Evolutionary conservation across 2,329 filamentous ascomycete genomes (phyloP), one percentile per base, ranked within the genome.

Genomic region (Colletotrichum magnum): DNA sequence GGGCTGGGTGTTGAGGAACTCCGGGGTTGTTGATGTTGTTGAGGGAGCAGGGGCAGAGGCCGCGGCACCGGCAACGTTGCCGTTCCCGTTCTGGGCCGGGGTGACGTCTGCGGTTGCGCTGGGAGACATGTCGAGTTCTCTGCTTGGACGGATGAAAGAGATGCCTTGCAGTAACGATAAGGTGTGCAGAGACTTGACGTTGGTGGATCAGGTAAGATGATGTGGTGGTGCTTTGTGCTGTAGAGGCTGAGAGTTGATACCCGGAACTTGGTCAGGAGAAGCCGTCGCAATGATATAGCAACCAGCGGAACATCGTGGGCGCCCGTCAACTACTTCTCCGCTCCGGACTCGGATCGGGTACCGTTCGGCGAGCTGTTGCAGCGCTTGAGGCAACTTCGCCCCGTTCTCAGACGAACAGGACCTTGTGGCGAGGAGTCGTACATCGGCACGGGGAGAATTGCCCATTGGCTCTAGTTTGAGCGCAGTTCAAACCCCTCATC

Each of bases 1-100:
- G 9, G 80, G 80, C 15, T 78, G 73, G 2, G 80, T 81, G 73
- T 74, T 77, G 48, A 75, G 72, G 63, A 73, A 76, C 15, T 63
- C 64, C 4, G 58, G 12, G 59, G 12, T 48, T 15, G 47, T 36
- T 2, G 21, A 24, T 24, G 32, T 36, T 36, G 32, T 54, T 39
- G 18, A 58, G 18, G 28, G 12, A 16, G 43, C 45, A 32, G 21
- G 16, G 36, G 61, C 41, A 39, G 51, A 18, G 15, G 56, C 41
- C 41, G 61, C 18, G 45, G 43, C 39, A 18, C 28, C 28, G 18
- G 16, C 26, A 13, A 36, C 65, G 15, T 58, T 57, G 28, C 64
- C 57, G 32, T 57, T 58, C 21, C 28, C 43, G 5, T 53, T 15
- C 43, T 50, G 64, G 26, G 21, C 45, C 18, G 58, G 45, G n/a